phyloP scores from a whole-genome alignment of 305 asterid species.

The Fraxinus xanthoxyloides region DNA sequence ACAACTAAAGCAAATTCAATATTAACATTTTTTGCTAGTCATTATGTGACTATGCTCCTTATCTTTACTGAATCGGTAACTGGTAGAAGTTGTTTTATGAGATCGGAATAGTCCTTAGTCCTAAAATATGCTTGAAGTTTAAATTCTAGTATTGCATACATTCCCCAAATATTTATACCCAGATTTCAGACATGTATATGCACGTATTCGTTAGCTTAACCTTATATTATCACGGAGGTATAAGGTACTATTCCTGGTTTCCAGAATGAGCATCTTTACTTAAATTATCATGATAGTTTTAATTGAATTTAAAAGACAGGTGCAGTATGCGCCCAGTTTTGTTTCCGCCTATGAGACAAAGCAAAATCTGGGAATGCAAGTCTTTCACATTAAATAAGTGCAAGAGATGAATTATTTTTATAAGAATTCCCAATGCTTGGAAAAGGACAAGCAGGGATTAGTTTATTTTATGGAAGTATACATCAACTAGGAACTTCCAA shows the following conservation, averaged over 20 bases:
- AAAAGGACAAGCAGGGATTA: too few relatives aligned
- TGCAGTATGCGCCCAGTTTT: neutral
- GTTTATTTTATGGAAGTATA: too few relatives aligned
- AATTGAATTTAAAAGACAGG: neutral
- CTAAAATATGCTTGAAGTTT: neutral
- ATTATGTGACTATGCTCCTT: neutral
- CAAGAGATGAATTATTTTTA: too few relatives aligned
- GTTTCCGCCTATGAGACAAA: too few relatives aligned
- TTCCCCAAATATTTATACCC: neutral
- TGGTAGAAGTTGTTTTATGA: too few relatives aligned
- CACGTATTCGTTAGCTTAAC: neutral
- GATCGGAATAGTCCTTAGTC: neutral
- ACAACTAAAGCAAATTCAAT: neutral
- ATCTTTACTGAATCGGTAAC: too few relatives aligned
- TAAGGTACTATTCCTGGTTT: neutral
- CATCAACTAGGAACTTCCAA: too few relatives aligned
- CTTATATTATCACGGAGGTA: neutral
- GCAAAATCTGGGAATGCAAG: too few relatives aligned
- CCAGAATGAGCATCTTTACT: neutral
- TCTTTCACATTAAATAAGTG: too few relatives aligned
- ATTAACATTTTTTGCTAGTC: neutral
- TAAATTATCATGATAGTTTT: neutral
- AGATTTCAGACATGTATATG: neutral
- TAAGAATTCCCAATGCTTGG: too few relatives aligned
- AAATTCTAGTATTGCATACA: neutral